Evolutionary conservation across 148 eudicot species (phyloP), one percentile per base, ranked within the genome.

Genomic region (Rhododendron kiyosumense): DNA sequence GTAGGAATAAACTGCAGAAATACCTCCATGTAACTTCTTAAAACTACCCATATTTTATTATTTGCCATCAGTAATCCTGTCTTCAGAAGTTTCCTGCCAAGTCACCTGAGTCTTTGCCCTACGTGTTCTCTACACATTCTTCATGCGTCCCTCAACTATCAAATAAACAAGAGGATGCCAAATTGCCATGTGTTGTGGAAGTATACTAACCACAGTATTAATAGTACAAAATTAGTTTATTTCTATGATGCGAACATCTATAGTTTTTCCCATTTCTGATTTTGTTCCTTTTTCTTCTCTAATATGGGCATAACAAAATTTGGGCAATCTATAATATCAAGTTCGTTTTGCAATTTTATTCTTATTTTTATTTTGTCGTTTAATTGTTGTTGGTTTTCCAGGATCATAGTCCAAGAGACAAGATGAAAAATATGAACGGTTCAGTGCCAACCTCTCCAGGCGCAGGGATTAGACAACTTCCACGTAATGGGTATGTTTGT

Each of bases 331-430:
- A 48, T 67, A 11, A 76, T 34, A 5, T 15, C 18, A 17, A 75
- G 17, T 12, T 9, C 24, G 36, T 26, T 20, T 41, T 59, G n/a
- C 65, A 6, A 22, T 59, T 57, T 57, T 57, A 18, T 77, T 5
- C 34, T 51, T 13, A 34, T 22, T 57, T 77, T 59, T 34, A 13
- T 22, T 43, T 51, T 43, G 28, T 2, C 2, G 20, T 15, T 41
- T 17, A 20, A n/a, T 4, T 20, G 20, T 36, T 38, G 24, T 81
- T 69, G 24, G 28, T n/a, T 34, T 82, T 63, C 46, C 91, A 93
- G 94, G 96, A 92, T 81, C 88, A 81, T 38, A 89, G 89, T 81
- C 90, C 95, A 81, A 87, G 88, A 86, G 93, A 90, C 36, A 38
- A 75, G 61, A 82, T 85, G 22, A 81, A 84, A 65, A 74, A 81